Evolutionary conservation across 2,329 filamentous ascomycete species (phyloP).

Genomic region (Proliferodiscus dingleyae): DNA sequence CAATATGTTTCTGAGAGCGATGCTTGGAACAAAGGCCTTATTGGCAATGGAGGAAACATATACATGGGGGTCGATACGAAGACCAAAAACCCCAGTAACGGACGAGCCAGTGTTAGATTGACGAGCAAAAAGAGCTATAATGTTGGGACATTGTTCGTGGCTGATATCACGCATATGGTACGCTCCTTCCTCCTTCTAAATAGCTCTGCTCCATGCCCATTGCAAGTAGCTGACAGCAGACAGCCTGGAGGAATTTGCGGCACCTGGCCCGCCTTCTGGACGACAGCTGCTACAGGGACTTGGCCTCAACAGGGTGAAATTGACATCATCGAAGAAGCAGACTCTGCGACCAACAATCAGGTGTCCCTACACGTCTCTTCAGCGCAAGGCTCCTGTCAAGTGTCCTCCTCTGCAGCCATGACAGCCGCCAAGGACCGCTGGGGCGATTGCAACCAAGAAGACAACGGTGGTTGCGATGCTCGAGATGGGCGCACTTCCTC

Average conservation of each 20-base stretch:
- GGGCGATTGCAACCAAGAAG: slow-evolving; percentile 37
- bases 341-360: slow-evolving; percentile 50
- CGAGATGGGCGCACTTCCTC: slow-evolving; percentile 22
- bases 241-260: slow-evolving; percentile 62
- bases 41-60: slow-evolving; percentile 42
- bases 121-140: slow-evolving; percentile 57
- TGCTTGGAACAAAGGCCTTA: slow-evolving; percentile 3
- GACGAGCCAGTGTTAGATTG: slow-evolving; percentile 59
- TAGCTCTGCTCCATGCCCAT: too few species aligned
- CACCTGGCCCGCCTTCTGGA: slow-evolving; percentile 55
- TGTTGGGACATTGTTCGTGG: slow-evolving; percentile 58
- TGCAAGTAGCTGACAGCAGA: too few species aligned
- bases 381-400: background rate
- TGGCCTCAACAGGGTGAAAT: slow-evolving; percentile 49
- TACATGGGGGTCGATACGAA: slow-evolving; percentile 64
- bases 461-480: slow-evolving; percentile 36
- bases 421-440: slow-evolving; percentile 37
- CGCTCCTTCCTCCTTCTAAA: too few species aligned
- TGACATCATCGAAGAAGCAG: slow-evolving; percentile 61
- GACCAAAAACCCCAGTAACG: slow-evolving; percentile 38
- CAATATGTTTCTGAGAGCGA: slow-evolving; percentile 1
- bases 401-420: slow-evolving; percentile 9
- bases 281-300: slow-evolving; percentile 56
- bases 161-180: slow-evolving; percentile 65
- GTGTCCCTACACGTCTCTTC: slow-evolving; percentile 55